Conservation (phyloP, 75 land plant species). For the Gnetum montanum region DNA sequence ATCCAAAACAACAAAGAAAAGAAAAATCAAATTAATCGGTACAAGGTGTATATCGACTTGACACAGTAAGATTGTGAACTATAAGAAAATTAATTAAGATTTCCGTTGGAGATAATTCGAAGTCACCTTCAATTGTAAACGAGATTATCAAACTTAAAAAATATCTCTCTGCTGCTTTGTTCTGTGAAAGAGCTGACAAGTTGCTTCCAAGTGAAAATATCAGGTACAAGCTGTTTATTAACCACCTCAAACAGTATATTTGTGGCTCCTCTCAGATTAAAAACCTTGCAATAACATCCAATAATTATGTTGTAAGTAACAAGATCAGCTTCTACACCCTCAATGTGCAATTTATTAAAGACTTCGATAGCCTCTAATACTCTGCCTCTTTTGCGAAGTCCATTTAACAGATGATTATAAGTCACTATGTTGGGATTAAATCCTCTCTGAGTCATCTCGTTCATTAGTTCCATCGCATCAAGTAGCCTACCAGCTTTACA, state of each 20-base stretch:
- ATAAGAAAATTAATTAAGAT: too few species aligned
- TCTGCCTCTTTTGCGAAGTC: conserved; percentile 42
- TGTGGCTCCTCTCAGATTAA: conserved; percentile 29
- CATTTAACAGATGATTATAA: conserved; percentile 58
- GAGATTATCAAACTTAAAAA: too few species aligned
- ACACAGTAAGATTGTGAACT: too few species aligned
- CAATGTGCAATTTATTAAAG: conserved; percentile 32
- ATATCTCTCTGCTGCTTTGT: too few species aligned
- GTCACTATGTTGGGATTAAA: conserved; percentile 50
- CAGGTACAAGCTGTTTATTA: conserved; percentile 34
- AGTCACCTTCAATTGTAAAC: too few species aligned
- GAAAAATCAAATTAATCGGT: too few species aligned
- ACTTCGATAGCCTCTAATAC: conserved; percentile 44
- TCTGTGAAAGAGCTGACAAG: conserved; percentile 9
- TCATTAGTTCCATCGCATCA: conserved; percentile 35
- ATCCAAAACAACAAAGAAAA: too few species aligned
- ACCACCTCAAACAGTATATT: conserved; percentile 31
- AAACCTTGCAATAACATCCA: conserved; percentile 40
- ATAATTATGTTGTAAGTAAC: conserved; percentile 57
- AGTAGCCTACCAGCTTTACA: conserved; percentile 34
- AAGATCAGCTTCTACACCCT: conserved; percentile 41
- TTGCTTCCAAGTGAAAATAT: conserved; percentile 35
- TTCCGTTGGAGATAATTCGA: too few species aligned
- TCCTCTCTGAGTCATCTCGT: conserved; percentile 42
- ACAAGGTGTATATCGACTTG: too few species aligned